Evolutionary conservation across 108 stramenopile genomes (phyloP).

Genomic region (Fragilariopsis cylindrus): DNA sequence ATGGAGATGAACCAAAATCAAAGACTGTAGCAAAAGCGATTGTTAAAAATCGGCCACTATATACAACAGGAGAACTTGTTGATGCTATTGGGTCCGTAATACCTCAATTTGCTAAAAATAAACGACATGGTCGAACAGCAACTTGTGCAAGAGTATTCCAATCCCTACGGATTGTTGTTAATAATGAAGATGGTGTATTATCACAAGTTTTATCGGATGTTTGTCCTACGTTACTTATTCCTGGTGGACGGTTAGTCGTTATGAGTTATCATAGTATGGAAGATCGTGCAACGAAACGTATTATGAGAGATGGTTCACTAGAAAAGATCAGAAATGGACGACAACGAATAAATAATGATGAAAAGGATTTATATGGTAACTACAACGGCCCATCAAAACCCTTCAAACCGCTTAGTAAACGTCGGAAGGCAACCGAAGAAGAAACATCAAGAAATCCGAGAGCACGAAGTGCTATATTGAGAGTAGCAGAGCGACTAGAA

Average conservation of each 20-base stretch:
- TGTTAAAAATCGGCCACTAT: constrained; percentile 65
- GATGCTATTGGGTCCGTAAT: constrained; percentile 76
- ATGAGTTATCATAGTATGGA: constrained; percentile 95
- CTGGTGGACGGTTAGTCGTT: constrained; percentile 73
- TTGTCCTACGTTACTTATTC: constrained; percentile 60
- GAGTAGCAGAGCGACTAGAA: constrained; percentile 59
- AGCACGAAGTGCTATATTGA: constrained; percentile 80
- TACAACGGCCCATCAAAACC: constrained; percentile 54
- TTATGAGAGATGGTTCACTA: constrained; percentile 78
- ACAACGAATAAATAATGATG: constrained; percentile 12
- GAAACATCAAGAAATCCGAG: constrained; percentile 75
- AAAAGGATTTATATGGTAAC: constrained; percentile 85
- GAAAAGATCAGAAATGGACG: not conserved
- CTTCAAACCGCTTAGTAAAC: constrained; percentile 71
- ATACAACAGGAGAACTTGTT: constrained; percentile 75
- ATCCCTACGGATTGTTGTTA: constrained; percentile 89
- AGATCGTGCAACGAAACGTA: constrained; percentile 85
- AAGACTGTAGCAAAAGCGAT: constrained; percentile 76
- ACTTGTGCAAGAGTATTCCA: constrained; percentile 89
- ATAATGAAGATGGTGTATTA: constrained; percentile 83
- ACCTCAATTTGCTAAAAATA: constrained; percentile 68
- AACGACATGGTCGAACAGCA: constrained; percentile 74
- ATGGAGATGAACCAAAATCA: constrained; percentile 86
- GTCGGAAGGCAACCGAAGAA: constrained; percentile 66
- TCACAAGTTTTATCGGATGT: constrained; percentile 63